These are phyloP conservation scores for Fusarium neocosmosporiellum DNA, from an alignment of 2,329 filamentous ascomycete genomes.

Conservation along the genomic window DNA sequence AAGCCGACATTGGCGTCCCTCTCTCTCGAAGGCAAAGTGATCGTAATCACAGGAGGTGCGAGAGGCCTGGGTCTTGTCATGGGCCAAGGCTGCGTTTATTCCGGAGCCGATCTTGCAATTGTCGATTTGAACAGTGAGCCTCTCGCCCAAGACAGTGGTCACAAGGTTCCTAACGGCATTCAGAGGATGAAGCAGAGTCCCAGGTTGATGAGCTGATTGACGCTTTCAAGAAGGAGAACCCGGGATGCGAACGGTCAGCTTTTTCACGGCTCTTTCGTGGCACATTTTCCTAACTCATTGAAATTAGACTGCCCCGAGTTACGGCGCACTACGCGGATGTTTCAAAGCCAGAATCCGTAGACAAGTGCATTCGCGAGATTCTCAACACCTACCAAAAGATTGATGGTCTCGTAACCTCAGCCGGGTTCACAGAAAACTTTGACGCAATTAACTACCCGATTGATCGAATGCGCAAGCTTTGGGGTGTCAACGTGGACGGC, in stretches of 20 bases:
- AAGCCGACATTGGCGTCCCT: constrained; percentile 87
- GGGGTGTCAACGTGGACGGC: constrained; percentile 91
- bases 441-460: constrained; percentile 90
- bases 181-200: constrained; percentile 83
- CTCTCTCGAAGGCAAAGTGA: constrained; percentile 84
- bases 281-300: neutral
- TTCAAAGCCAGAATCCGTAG: constrained; percentile 82
- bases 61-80: constrained; percentile 91
- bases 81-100: constrained; percentile 89
- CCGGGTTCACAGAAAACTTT: constrained; percentile 95
- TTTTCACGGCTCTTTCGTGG: rapidly evolving
- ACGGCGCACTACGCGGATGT: constrained; percentile 93
- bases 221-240: constrained; percentile 81
- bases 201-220: constrained; percentile 80
- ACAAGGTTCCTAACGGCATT: constrained; percentile 2
- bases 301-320: constrained; percentile 75
- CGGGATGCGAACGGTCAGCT: constrained; percentile 72
- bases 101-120: constrained; percentile 88
- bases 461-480: constrained; percentile 91
- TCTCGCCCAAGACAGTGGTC: neutral
- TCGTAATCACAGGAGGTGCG: constrained; percentile 89
- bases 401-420: constrained; percentile 93
- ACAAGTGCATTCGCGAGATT: constrained; percentile 73
- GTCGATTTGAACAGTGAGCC: constrained; percentile 89
- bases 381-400: constrained; percentile 75